Conservation (phyloP, 2,329 filamentous ascomycete species). For the Talaromyces sp. region DNA sequence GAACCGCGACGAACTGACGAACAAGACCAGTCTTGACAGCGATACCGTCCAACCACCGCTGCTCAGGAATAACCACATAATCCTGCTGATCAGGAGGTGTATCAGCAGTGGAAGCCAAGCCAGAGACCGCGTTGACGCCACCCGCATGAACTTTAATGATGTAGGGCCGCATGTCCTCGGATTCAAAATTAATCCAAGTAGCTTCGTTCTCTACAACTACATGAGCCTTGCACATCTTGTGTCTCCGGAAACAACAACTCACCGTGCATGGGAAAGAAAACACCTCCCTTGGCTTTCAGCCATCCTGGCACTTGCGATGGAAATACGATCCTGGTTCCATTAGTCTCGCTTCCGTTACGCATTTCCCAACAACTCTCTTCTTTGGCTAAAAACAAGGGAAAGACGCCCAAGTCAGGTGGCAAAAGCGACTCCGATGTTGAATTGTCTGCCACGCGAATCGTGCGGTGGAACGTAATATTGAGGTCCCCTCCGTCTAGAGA, state of each 20-base stretch:
- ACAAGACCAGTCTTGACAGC: neutral
- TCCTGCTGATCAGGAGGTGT: neutral
- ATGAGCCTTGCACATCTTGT: neutral
- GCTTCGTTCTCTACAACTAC: neutral
- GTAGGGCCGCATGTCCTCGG: neutral
- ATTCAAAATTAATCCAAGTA: neutral
- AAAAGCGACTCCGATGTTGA: neutral
- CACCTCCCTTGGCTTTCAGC: neutral
- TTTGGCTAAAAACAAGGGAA: neutral
- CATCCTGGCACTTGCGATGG: neutral
- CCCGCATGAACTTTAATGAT: neutral
- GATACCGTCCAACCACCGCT: neutral
- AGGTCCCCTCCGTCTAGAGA: neutral
- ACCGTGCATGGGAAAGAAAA: neutral
- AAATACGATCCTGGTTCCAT: neutral
- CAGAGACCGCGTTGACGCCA: neutral
- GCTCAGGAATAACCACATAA: neutral
- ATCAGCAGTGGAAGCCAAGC: neutral
- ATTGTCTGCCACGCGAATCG: neutral
- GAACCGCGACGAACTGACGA: neutral
- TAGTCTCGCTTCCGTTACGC: neutral
- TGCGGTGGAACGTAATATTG: neutral
- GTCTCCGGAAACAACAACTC: neutral
- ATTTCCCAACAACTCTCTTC: neutral
- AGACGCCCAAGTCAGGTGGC: neutral